phyloP scores from a whole-genome alignment of 108 stramenopile species.

The Fragilaria crotonensis region DNA sequence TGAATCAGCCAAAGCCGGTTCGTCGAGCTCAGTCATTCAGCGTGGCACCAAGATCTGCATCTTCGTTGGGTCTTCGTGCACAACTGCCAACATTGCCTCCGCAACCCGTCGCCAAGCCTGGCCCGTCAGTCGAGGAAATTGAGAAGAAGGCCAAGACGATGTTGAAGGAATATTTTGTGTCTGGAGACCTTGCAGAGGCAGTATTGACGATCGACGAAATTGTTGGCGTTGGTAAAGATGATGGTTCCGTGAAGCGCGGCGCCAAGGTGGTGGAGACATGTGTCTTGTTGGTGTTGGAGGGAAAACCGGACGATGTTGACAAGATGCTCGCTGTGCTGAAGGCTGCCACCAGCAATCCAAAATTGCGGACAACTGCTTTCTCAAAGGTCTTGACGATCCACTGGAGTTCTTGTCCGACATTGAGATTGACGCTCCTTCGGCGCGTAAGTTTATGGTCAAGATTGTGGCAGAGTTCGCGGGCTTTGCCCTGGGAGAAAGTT shows the following conservation, averaged over 20 bases:
- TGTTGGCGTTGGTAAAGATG: slow-evolving; percentile 39
- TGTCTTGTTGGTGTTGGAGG: slow-evolving; percentile 65
- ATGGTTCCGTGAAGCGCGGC: slow-evolving; percentile 54
- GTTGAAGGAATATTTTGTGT: slow-evolving; percentile 69
- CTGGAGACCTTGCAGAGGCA: slow-evolving; percentile 69
- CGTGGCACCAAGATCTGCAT: slow-evolving; percentile 2
- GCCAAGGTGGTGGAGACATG: slow-evolving; percentile 54
- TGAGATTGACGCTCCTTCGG: slow-evolving; percentile 77
- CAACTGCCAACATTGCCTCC: slow-evolving; percentile 3
- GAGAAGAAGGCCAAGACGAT: slow-evolving; percentile 46
- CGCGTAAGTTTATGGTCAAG: slow-evolving; percentile 37
- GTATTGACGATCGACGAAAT: slow-evolving; percentile 62
- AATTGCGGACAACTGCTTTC: slow-evolving; percentile 30
- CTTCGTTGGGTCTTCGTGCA: not conserved
- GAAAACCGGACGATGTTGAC: slow-evolving; percentile 48
- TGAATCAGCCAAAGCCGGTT: no score
- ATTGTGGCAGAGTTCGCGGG: slow-evolving; percentile 60
- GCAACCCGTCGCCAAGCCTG: no score
- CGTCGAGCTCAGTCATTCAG: no score
- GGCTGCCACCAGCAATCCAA: slow-evolving; percentile 40
- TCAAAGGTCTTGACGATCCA: slow-evolving; percentile 55
- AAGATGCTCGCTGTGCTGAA: slow-evolving; percentile 40
- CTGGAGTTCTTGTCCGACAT: slow-evolving; percentile 72
- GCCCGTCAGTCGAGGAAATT: no score
- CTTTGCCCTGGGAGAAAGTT: no score